Base-by-base conservation (phyloP, 164 flowering plant species). In the Piper longum region DNA sequence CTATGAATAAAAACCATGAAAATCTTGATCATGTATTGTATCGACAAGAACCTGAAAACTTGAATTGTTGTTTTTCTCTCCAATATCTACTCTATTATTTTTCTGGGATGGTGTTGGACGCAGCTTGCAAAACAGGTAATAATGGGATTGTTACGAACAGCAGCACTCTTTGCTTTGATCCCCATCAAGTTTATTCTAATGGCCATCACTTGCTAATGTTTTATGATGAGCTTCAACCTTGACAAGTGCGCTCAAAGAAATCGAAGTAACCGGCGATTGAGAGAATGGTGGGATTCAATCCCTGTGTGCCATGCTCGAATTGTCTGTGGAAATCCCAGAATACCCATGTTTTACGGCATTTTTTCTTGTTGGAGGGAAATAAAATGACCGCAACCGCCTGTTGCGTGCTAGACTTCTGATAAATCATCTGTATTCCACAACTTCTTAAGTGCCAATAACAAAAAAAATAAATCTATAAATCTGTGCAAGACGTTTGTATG, bases 261-360 rank as follows among this genome's bases (percentile, higher is more conserved):
- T 5, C 69, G 60, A 56, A 78, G 85, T 2, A 67, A 79, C 18
- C 68, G 95, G 43, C 72, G 97, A 17, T 41, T 84, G 3, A 80
- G 72, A 67, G 97, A 88, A 65, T 87, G 97, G 99, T 93, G 99
- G 99, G 80, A 82, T 52, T 84, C 97, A 0, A 85, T 90, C 57
- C 97, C 96, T 0, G 76, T 87, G 3, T 60, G 81, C 56, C 88
- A 87, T 0, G 84, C 90, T 0, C 80, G 81, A 41, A 60, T 77
- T 9, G 76, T 64, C 0, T 80, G 81, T 26, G 65, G 76, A 41
- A 61, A 39, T 5, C 17, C 63, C 5, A 41, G 58, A 66, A 26
- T 39, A 40, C 17, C 8, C 26, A 16, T 55, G n/a, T 17, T 55
- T 13, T 55, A 36, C 7, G 12, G 4, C 16, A 7, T 16, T 26